These are phyloP conservation scores for Chaetomiaceae sp. DNA, from an alignment of 2,329 filamentous ascomycete genomes.

Conservation along the genomic window DNA sequence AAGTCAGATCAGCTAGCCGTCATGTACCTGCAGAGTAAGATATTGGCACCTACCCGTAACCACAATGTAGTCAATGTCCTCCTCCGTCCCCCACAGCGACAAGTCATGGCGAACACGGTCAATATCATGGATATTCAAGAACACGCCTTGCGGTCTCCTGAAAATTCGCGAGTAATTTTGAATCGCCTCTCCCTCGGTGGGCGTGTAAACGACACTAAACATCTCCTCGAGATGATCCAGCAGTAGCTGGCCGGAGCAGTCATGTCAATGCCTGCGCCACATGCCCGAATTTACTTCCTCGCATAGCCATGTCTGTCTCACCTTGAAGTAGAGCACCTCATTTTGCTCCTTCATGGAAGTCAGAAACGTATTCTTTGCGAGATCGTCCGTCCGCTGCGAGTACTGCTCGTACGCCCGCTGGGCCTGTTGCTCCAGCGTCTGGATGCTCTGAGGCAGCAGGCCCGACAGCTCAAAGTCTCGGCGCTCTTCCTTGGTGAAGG, in stretches of 20 bases:
- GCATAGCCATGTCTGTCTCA: conserved; percentile 35
- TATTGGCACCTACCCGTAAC: conserved; percentile 63
- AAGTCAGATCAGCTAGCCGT: background rate
- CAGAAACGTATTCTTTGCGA: conserved; percentile 86
- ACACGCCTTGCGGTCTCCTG: conserved; percentile 73
- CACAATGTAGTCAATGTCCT: conserved; percentile 84
- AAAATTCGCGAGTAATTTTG: conserved; percentile 78
- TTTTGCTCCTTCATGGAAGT: conserved; percentile 83
- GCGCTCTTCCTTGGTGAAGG: conserved; percentile 67
- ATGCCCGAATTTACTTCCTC: too few relatives aligned
- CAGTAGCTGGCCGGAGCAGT: conserved; percentile 59
- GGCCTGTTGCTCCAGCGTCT: conserved; percentile 72
- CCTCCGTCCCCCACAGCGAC: conserved; percentile 61
- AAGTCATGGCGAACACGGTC: conserved; percentile 64
- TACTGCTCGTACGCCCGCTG: conserved; percentile 80
- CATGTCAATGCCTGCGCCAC: background rate
- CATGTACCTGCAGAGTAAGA: background rate
- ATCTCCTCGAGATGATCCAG: conserved; percentile 78
- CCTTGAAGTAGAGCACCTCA: conserved; percentile 73
- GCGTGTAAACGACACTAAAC: conserved; percentile 88
- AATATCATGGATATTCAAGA: conserved; percentile 67
- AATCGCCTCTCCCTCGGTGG: conserved; percentile 85
- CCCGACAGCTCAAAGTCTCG: conserved; percentile 65
- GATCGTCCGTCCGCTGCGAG: conserved; percentile 52
- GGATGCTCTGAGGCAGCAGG: conserved; percentile 66